Conservation (phyloP, 805 yeast species). For the Wickerhamiella parazyma region DNA sequence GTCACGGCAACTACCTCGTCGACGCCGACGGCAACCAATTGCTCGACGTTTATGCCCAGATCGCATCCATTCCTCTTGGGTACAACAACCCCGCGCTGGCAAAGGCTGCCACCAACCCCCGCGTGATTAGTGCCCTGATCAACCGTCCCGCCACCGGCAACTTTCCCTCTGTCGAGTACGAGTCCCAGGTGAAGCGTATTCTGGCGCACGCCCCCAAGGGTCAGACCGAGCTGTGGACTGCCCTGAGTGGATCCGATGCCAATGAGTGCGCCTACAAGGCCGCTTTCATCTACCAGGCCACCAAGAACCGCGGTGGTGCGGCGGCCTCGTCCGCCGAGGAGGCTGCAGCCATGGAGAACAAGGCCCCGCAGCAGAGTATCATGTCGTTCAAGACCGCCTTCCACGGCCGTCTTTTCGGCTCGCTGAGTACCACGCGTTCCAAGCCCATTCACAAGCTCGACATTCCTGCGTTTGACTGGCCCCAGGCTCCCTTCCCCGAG, state of each 20-base stretch:
- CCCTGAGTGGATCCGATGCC: conserved; percentile 76
- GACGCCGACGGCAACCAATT: conserved; percentile 68
- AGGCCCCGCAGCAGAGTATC: conserved; percentile 71
- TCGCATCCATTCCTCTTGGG: conserved; percentile 74
- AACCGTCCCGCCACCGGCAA: conserved; percentile 79
- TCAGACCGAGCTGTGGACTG: conserved; percentile 62
- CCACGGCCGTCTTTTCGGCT: conserved; percentile 91
- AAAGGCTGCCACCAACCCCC: conserved; percentile 54
- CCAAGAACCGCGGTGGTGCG: conserved; percentile 50
- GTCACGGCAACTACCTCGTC: conserved; percentile 64
- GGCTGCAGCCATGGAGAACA: conserved; percentile 60
- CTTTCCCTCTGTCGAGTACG: conserved; percentile 55
- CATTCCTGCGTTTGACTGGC: conserved; percentile 91
- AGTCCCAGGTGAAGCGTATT: conserved; percentile 40
- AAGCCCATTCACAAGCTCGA: conserved; percentile 86
- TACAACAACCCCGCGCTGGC: conserved; percentile 70
- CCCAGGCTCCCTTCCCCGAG: conserved; percentile 83
- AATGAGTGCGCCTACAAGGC: conserved; percentile 84
- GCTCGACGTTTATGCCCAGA: conserved; percentile 70
- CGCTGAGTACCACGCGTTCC: conserved; percentile 82
- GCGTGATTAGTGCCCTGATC: conserved; percentile 57
- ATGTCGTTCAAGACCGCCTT: conserved; percentile 77
- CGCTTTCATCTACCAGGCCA: conserved; percentile 68
- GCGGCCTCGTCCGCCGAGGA: conserved; percentile 51
- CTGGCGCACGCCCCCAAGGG: conserved; percentile 69